These are phyloP conservation scores for Adansonia gregorii DNA, from an alignment of 441 rosid species.

Conservation along the genomic window DNA sequence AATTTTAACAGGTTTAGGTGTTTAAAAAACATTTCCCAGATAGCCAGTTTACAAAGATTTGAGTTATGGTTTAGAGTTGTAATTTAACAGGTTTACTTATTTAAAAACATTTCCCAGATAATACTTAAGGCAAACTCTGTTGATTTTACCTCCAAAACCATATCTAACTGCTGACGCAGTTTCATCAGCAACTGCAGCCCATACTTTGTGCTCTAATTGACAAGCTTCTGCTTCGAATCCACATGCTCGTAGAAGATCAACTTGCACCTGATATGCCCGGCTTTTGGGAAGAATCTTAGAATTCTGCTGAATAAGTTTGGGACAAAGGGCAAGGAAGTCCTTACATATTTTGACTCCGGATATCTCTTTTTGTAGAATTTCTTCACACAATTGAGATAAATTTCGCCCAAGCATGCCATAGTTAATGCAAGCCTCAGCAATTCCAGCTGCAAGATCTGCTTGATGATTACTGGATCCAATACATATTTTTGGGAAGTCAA, in stretches of 20 bases:
- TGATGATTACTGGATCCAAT: constrained; percentile 82
- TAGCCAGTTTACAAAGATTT: not conserved
- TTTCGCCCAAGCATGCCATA: constrained; percentile 91
- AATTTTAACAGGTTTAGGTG: not conserved
- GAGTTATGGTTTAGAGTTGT: not conserved
- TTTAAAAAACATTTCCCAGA: not conserved
- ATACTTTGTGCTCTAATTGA: constrained; percentile 69
- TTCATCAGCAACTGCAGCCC: constrained; percentile 96
- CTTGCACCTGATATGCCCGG: constrained; percentile 89
- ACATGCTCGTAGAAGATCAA: constrained; percentile 88
- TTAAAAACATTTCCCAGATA: not conserved
- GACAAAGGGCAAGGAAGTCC: constrained; percentile 69
- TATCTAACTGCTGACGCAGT: constrained; percentile 95
- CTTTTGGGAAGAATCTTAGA: constrained; percentile 85
- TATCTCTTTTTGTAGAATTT: constrained; percentile 71
- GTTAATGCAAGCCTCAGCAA: constrained; percentile 83
- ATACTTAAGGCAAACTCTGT: not conserved
- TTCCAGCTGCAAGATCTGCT: constrained; percentile 93
- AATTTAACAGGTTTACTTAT: not conserved
- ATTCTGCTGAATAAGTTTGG: constrained; percentile 74
- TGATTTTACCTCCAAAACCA: constrained; percentile 72
- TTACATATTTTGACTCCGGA: constrained; percentile 69
- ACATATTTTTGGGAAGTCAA: constrained; percentile 85
- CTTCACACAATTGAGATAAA: constrained; percentile 77
- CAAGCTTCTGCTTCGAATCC: constrained; percentile 59